Base-by-base conservation (phyloP, 768 basidiomycete species). In the Agaricus sinodeliciosus region DNA sequence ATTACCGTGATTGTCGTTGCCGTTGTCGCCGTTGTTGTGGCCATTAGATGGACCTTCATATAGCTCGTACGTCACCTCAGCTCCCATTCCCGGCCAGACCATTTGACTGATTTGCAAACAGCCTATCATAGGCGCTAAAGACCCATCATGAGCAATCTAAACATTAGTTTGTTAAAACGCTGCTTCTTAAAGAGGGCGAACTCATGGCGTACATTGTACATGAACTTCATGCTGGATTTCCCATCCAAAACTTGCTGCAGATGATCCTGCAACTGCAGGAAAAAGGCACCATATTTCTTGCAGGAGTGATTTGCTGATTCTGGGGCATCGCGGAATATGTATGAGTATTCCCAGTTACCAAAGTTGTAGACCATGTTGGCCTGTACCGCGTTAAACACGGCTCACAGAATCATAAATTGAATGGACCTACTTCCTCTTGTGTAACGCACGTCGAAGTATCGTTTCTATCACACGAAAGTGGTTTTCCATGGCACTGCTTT, bases 301-400 rank as follows among this genome's bases (percentile, higher is more conserved):
- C 72, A 65, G 11, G 75, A 59, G 47, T 76, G 78, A 50, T 69
- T 58, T 0, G 74, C 63, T 1, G 77, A 75, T 8, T 69, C 63
- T 25, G 72, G 70, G 0, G 75, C 75, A 46, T 76, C 75, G 1
- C 77, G 69, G 61, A 61, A 78, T 25, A 72, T 66, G 70, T 70
- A 84, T 53, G 69, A 77, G 55, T 83, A 82, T 61, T 83, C 81
- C 78, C 79, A 83, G 54, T 79, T 78, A 0, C 80, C 81, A 4
- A 81, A 69, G 16, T 77, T 71, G 57, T 75, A 83, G 2, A 81
- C 79, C 0, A 70, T 72, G 51, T 76, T 59, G 9, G 80, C 79
- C 72, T 75, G 31, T 9, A 25, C 16, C 15, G 27, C 18, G 31
- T 31, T 39, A 13, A 18, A 51, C 45, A 16, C 36, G 15, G 43